phyloP scores from a whole-genome alignment of 108 stramenopile genomes.

The Skeletonema tropicum region DNA sequence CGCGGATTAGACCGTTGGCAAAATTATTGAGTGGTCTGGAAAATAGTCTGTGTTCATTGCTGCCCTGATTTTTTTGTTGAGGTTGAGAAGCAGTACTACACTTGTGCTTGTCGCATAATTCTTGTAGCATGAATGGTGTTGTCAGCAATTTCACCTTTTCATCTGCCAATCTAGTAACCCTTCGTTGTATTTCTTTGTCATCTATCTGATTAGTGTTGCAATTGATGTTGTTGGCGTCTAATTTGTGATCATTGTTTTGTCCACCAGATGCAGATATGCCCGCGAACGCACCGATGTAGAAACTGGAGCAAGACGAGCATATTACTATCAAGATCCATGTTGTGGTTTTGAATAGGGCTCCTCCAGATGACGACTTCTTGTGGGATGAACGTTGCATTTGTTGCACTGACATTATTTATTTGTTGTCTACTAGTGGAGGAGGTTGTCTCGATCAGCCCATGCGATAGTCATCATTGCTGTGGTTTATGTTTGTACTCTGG shows the following conservation, averaged over 20 bases:
- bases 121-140: not conserved
- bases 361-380: not conserved
- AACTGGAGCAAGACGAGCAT: slow-evolving; percentile 7
- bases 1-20: not conserved
- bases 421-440: too few species aligned
- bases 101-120: not conserved
- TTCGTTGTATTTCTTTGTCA: slow-evolving; percentile 5
- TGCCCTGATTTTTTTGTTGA: not conserved
- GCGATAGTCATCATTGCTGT: too few species aligned
- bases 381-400: too few species aligned
- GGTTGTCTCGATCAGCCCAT: too few species aligned
- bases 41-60: not conserved
- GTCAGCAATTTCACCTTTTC: not conserved
- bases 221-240: not conserved
- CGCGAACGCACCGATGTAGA: slow-evolving; percentile 4
- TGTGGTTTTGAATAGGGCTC: not conserved
- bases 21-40: not conserved
- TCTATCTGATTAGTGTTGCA: not conserved
- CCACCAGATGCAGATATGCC: slow-evolving; percentile 3
- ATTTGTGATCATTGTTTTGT: not conserved
- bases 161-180: not conserved
- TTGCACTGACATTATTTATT: too few species aligned
- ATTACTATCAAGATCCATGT: slow-evolving; percentile 14
- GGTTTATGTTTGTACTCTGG: too few species aligned
- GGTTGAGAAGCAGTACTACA: not conserved